Base-by-base conservation (phyloP, 768 basidiomycete genomes). In the Lanmaoa rubissima region DNA sequence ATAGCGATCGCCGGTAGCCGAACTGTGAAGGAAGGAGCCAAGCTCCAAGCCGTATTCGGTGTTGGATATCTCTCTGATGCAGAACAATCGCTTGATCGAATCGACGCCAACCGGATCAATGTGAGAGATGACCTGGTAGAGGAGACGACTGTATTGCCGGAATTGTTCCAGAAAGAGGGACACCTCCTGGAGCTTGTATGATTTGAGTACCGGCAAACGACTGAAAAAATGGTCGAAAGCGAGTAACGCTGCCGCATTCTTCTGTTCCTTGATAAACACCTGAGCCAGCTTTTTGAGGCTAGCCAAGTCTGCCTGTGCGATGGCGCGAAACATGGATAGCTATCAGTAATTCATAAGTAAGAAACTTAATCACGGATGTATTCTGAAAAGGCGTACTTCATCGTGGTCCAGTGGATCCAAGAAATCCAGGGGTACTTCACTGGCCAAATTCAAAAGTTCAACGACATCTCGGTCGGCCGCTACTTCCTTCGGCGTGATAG, bases 281-380 rank as follows among this genome's bases (percentile, higher is more conserved):
- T 42, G n/a, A 0, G 66, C 75, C 3, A 83, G 65, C 10, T 59
- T 44, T 5, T 61, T 51, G 6, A 85, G 73, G 8, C 61, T 41
- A 0, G 24, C 36, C 1, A 61, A 21, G 31, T 76, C 66, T 8
- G 55, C 55, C 0, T 60, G 43, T 9, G 57, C 47, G 7, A 77
- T 73, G 13, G 75, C 68, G 13, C 61, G 63, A 50, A 78, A 79
- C 77, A 66, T 66, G 13, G 56, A 60, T 38, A 68, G 51, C 65
- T 66, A 21, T 2, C 7, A 49, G 14, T 3, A 46, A 31, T 31
- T 45, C 8, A 21, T 42, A 17, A 43, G 24, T 48, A 6, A 52
- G 40, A 38, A 19, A 0, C 3, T 0, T 26, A 5, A 43, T 32
- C 5, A 2, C 24, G 12, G 17, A 38, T 6, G 4, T 39, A n/a